Evolutionary conservation across 2,329 filamentous ascomycete species (phyloP).

Genomic region (Drechslerella dactyloides): DNA sequence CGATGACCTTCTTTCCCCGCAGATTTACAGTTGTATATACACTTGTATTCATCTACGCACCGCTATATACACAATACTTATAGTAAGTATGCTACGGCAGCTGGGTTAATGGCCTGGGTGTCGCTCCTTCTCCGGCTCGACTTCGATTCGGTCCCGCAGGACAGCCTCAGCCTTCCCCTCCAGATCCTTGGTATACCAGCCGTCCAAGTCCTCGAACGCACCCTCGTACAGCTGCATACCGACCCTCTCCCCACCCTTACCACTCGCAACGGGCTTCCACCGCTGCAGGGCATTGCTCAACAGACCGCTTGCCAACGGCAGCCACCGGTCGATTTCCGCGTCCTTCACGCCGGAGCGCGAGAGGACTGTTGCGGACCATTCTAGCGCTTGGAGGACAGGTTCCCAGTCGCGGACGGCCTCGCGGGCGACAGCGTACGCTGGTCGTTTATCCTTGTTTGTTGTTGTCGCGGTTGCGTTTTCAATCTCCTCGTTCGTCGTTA

Average conservation of each 20-base stretch:
- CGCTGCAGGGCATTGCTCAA: slow-evolving; percentile 14
- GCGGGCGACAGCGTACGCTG: slow-evolving; percentile 29
- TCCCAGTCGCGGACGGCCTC: slow-evolving; percentile 40
- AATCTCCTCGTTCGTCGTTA: slow-evolving; percentile 5
- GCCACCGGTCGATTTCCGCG: slow-evolving; percentile 19
- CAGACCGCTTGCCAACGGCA: slow-evolving; percentile 22
- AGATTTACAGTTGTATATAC: slow-evolving; percentile 6
- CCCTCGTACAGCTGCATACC: slow-evolving; percentile 46
- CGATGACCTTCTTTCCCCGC: too few relatives aligned
- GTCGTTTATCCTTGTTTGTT: not conserved
- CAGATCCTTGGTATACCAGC: slow-evolving; percentile 33
- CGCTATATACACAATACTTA: slow-evolving; percentile 15
- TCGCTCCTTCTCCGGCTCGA: slow-evolving; percentile 11
- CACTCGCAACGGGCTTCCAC: slow-evolving; percentile 26
- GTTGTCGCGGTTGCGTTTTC: not conserved
- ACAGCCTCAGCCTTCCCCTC: slow-evolving; percentile 29
- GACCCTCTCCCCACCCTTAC: slow-evolving; percentile 10
- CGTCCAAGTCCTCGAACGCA: slow-evolving; percentile 29
- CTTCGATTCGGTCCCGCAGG: slow-evolving; percentile 26
- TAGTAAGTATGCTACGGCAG: too few relatives aligned
- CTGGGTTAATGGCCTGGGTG: not conserved
- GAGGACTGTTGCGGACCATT: slow-evolving; percentile 40
- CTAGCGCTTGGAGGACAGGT: slow-evolving; percentile 27
- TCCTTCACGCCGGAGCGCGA: slow-evolving; percentile 22
- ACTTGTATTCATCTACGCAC: not conserved